Base-by-base conservation (phyloP, 2,329 filamentous ascomycete species). In the Cordyceps tenuipes region DNA sequence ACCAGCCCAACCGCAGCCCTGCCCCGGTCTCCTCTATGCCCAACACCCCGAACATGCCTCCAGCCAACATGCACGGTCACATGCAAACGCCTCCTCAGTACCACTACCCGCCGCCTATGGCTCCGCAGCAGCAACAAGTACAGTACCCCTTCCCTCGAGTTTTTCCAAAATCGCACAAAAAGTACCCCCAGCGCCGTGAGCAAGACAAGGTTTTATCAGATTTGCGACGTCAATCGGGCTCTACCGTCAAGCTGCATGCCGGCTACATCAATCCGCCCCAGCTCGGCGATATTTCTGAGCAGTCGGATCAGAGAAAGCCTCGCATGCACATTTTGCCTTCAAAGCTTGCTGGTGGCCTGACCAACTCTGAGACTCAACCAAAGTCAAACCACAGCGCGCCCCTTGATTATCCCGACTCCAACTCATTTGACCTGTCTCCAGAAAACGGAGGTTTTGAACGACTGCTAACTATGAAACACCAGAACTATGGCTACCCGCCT, bases 391-490 rank as follows among this genome's bases (percentile, higher is more conserved):
- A 49, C 57, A 41, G 49, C n/a, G 21, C 55, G 41, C 54, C 39
- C 34, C 63, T 66, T 59, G 57, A 62, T 31, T 62, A 65, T 63
- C 68, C 67, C 46, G 70, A 76, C 63, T 67, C 74, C 66, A 69
- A 64, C 66, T 68, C 68, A 64, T 69, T 83, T 70, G 83, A 90
- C 75, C 74, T 91, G 61, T 86, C 86, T 64, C 88, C 88, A 62
- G 83, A 85, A 69, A 86, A 78, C 70, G 83, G 84, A 69, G 80
- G 85, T 65, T 90, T 87, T 81, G 87, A 92, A 72, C 80, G 82
- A 65, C 80, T 82, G 83, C 88, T 92, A 79, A 91, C 84, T 69
- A 75, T 80, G 67, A 82, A 82, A 76, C 77, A 82, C 70, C 88
- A 93, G 86, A 80, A 77, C 64, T 85, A 80, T 71, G 79, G 77